A percentile compares a stretch with the other conserved stretches of the same genome.
Evolutionary conservation across 192 early-diverging fungal species (phyloP).

Genomic region (Piromyces finnis): DNA sequence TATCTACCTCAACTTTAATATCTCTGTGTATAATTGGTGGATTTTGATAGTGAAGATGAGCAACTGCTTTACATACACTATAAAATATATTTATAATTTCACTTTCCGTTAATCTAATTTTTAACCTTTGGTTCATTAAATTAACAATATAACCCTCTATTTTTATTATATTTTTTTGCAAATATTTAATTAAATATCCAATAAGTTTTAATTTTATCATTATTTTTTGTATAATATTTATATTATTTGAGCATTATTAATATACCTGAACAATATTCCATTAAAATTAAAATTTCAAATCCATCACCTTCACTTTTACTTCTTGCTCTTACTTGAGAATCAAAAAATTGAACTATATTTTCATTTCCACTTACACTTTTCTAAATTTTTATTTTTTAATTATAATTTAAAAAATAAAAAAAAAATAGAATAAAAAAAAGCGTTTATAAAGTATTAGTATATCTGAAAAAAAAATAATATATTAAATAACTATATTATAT

Average conservation of each 20-base stretch:
- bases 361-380: conserved; percentile 54
- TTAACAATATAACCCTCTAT: conserved; percentile 65
- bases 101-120: conserved; percentile 51
- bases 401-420: too few relatives aligned
- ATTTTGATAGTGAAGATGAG: conserved; percentile 71
- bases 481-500: too few relatives aligned
- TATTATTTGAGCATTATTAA: too few relatives aligned
- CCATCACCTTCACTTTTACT: conserved; percentile 42
- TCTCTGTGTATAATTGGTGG: conserved; percentile 76
- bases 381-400: too few relatives aligned
- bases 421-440: too few relatives aligned
- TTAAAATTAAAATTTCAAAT: conserved; percentile 68
- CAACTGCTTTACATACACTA: conserved; percentile 71
- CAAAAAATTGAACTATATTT: conserved; percentile 65
- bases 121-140: conserved; percentile 66
- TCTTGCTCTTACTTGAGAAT: conserved; percentile 33
- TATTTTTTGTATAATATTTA: too few relatives aligned
- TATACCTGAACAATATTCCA: conserved; percentile 77
- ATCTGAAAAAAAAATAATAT: background rate
- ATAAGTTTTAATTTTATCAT: too few relatives aligned
- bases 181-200: too few relatives aligned
- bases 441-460: too few relatives aligned
- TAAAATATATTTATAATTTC: conserved; percentile 80
- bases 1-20: conserved; percentile 19
- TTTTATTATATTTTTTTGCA: too few relatives aligned